A percentile compares a stretch with the other conserved stretches of the same genome.
These are phyloP conservation scores for Gentiana straminea DNA, from an alignment of 257 asterid genomes.

Conservation along the genomic window DNA sequence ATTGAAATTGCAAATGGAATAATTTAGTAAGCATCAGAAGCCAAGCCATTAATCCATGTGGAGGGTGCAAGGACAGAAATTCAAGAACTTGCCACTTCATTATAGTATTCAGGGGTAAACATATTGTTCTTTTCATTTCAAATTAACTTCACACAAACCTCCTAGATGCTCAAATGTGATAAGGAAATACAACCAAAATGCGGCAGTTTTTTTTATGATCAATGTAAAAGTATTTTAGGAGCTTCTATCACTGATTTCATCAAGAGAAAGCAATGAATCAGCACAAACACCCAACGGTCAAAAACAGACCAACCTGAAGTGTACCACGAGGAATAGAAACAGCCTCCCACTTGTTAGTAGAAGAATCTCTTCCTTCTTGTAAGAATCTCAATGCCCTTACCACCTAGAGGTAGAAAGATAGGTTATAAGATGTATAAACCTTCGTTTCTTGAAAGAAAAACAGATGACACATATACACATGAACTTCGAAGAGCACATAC, in stretches of 20 bases:
- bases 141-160: too few relatives aligned
- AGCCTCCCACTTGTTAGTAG: constrained; percentile 58
- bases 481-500: too few relatives aligned
- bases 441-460: background rate
- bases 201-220: too few relatives aligned
- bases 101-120: too few relatives aligned
- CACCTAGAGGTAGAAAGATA: constrained; percentile 37
- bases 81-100: too few relatives aligned
- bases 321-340: constrained; percentile 95
- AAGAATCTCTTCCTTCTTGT: constrained; percentile 58
- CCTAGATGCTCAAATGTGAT: too few relatives aligned
- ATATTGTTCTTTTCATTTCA: too few relatives aligned
- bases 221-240: too few relatives aligned
- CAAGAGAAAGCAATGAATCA: constrained; percentile 4
- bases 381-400: constrained; percentile 79
- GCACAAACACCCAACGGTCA: constrained; percentile 14
- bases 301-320: constrained; percentile 86
- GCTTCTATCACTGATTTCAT: background rate
- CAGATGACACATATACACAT: too few relatives aligned
- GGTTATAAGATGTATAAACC: background rate
- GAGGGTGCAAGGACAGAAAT: too few relatives aligned
- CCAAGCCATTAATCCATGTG: background rate
- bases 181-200: too few relatives aligned
- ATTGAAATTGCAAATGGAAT: background rate
- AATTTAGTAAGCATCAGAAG: background rate